Evolutionary conservation across 495 filamentous ascomycete genomes (phyloP).

Genomic region (Penicillium dipodomyicola): DNA sequence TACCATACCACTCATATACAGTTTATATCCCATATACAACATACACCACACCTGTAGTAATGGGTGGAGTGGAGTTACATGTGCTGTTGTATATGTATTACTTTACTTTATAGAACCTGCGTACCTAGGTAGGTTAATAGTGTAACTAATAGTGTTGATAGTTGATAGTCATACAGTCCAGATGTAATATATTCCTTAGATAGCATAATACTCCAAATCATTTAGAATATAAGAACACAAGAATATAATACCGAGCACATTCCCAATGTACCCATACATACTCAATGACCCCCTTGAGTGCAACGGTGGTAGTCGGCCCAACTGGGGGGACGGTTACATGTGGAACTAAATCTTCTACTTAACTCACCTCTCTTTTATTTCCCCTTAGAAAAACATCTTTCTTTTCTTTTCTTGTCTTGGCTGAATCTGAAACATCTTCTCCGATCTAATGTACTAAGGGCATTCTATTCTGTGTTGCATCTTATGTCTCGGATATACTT

Average conservation of each 20-base stretch:
- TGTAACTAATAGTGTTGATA: background rate
- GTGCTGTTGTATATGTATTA: background rate
- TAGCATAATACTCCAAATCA: background rate
- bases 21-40: background rate
- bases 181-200: no score
- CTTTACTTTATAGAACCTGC: background rate
- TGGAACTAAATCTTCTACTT: slow-evolving; percentile 22
- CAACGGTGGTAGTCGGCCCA: slow-evolving; percentile 46
- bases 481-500: background rate
- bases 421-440: slow-evolving; percentile 12
- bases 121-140: background rate
- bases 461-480: background rate
- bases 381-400: no score
- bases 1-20: background rate
- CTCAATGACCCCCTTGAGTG: slow-evolving; percentile 36
- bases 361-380: slow-evolving; percentile 8
- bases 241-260: slow-evolving; percentile 9
- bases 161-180: background rate
- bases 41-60: no score
- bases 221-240: background rate
- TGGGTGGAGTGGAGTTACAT: background rate
- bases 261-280: slow-evolving; percentile 23
- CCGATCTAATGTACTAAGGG: background rate
- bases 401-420: background rate
- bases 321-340: slow-evolving; percentile 37